Evolutionary conservation across 306 rosid genomes (phyloP).

Genomic region (Biancaea sappan): DNA sequence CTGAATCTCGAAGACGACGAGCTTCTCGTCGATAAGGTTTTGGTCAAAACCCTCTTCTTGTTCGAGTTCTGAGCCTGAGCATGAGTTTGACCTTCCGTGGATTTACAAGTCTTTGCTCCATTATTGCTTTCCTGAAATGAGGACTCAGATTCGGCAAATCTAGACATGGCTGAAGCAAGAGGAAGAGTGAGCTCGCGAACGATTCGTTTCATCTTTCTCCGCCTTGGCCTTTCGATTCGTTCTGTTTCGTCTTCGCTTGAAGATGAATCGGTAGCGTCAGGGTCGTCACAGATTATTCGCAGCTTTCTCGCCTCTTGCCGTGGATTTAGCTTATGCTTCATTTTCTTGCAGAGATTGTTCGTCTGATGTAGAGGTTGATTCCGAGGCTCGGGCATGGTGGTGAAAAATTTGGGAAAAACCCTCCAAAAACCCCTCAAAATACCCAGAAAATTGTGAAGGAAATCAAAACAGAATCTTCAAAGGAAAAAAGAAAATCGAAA

Average conservation of each 20-base stretch:
- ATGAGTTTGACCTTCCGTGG: not conserved
- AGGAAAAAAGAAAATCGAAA: not conserved
- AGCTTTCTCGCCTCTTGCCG: slow-evolving; percentile 42
- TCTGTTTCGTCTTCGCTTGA: slow-evolving; percentile 65
- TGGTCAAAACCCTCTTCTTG: slow-evolving; percentile 43
- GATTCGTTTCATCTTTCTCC: slow-evolving; percentile 37
- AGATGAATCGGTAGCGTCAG: slow-evolving; percentile 77
- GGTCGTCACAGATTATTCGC: slow-evolving; percentile 65
- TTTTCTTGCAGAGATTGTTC: slow-evolving; percentile 13
- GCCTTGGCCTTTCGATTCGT: too few relatives aligned
- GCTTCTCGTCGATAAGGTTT: slow-evolving; percentile 26
- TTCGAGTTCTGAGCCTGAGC: too few relatives aligned
- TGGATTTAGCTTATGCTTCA: slow-evolving; percentile 12
- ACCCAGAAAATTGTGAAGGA: slow-evolving; percentile 22
- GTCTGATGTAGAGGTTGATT: slow-evolving; percentile 11
- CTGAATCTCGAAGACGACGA: slow-evolving; percentile 51
- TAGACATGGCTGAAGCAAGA: not conserved
- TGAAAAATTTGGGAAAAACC: not conserved
- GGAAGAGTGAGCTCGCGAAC: slow-evolving; percentile 54
- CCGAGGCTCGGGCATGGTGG: slow-evolving; percentile 43
- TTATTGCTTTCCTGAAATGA: slow-evolving; percentile 48
- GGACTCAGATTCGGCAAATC: slow-evolving; percentile 39
- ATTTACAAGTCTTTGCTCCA: slow-evolving; percentile 24
- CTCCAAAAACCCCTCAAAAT: slow-evolving; percentile 45
- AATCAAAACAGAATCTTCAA: not conserved